Conservation (phyloP, 306 rosid genomes). For the Astragalus membranaceus region DNA sequence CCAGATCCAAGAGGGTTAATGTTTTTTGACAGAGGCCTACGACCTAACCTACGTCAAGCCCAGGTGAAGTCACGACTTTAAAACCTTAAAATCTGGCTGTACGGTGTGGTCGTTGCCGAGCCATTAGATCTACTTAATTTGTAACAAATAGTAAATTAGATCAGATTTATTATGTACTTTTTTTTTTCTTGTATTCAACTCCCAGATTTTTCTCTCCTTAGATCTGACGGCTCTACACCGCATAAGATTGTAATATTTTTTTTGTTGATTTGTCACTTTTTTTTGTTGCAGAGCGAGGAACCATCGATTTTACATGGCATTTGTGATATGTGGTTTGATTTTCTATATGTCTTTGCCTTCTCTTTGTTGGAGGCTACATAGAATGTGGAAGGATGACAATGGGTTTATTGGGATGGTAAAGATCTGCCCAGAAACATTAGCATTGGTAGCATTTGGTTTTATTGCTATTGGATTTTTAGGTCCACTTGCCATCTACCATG, state of each 20-base stretch:
- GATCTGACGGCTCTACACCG: too few species aligned
- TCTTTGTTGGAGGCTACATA: constrained; percentile 26
- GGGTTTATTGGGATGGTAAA: constrained; percentile 5
- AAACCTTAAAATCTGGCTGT: too few species aligned
- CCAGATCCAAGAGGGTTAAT: constrained; percentile 32
- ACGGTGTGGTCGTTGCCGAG: too few species aligned
- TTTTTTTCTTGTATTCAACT: too few species aligned
- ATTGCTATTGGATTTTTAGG: constrained; percentile 18
- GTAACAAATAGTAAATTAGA: too few species aligned
- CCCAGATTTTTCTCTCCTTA: too few species aligned
- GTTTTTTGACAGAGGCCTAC: too few species aligned
- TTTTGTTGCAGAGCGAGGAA: constrained; percentile 34
- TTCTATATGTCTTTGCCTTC: constrained; percentile 27
- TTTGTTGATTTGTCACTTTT: not conserved
- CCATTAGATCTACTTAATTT: too few species aligned
- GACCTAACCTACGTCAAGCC: too few species aligned
- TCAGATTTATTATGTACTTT: too few species aligned
- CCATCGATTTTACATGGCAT: constrained; percentile 18
- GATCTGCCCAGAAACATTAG: constrained; percentile 34
- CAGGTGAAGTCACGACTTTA: too few species aligned
- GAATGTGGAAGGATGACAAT: not conserved
- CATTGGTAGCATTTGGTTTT: constrained; percentile 20
- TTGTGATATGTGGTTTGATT: constrained; percentile 16
- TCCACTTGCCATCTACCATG: constrained; percentile 18
- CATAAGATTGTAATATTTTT: too few species aligned